Conservation (phyloP, 164 flowering plant species). For the Tetrastigma voinierianum region DNA sequence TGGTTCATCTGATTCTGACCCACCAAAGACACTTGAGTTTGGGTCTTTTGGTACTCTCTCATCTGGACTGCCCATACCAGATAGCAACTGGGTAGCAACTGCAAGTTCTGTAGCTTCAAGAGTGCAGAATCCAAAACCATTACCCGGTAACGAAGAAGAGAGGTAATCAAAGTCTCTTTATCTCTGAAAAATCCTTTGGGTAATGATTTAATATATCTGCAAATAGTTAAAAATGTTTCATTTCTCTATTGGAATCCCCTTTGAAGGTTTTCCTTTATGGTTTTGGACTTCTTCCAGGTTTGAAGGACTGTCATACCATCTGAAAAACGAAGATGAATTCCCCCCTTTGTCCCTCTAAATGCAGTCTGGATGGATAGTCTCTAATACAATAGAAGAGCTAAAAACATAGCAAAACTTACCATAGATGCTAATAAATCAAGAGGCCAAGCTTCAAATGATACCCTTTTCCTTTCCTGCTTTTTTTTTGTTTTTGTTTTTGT, state of each 20-base stretch:
- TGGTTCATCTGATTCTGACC: slow-evolving; percentile 7
- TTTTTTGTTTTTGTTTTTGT: background rate
- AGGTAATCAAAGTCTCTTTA: slow-evolving; percentile 6
- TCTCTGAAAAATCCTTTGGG: background rate
- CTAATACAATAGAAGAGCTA: background rate
- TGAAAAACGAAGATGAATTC: slow-evolving; percentile 35
- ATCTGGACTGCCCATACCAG: background rate
- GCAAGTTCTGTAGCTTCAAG: slow-evolving; percentile 3
- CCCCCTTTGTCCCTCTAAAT: slow-evolving; percentile 28
- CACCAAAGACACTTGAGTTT: slow-evolving; percentile 17
- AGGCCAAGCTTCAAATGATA: background rate
- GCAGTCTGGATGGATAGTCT: background rate
- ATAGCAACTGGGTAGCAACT: background rate
- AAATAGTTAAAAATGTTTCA: background rate
- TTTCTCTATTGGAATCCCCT: too few relatives aligned
- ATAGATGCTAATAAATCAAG: slow-evolving; percentile 7
- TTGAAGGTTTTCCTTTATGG: background rate
- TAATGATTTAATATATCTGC: background rate
- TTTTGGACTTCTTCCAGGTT: slow-evolving; percentile 22
- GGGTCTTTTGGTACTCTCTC: slow-evolving; percentile 14
- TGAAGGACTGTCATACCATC: slow-evolving; percentile 16
- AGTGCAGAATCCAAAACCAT: background rate
- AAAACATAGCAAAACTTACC: background rate
- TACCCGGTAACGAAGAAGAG: background rate
- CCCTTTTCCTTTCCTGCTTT: background rate